Base-by-base conservation (phyloP, 2,329 filamentous ascomycete genomes). In the Pyrenophora graminea region DNA sequence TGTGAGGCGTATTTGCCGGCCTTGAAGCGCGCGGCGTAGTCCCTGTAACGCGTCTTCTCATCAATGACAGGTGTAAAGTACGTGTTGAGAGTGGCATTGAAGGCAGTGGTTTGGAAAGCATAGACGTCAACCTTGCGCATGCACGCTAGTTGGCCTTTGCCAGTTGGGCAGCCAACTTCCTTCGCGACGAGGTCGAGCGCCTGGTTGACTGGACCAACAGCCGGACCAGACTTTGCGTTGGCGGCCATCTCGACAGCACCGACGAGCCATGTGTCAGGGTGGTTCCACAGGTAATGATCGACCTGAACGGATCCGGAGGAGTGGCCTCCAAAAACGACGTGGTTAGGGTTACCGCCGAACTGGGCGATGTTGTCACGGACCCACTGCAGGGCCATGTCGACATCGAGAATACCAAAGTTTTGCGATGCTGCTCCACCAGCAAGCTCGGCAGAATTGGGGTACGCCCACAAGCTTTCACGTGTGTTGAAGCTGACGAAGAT, bases 291-390 rank as follows among this genome's bases (percentile, higher is more conserved):
- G 37, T 65, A 65, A 17, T 65, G 57, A 18, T 65, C 62, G 2
- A 65, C 61, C 33, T 62, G 59, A 9, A 65, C 62, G 18, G 64
- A 59, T 15, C 64, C 64, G n/a, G 62, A 63, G 1, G 62, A 65
- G 33, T 67, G 63, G 2, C 75, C 75, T 8, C 75, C 75, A n/a
- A 77, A 76, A 27, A 77, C 74, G 5, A 77, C 68, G 42, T 73
- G 74, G 17, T 75, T 53, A 9, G 75, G 74, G 51, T 76, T 65
- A 31, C 75, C 75, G 3, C 75, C 74, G 25, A 77, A 77, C 8
- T 58, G 52, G 15, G 52, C 63, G 51, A 74, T 73, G 53, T 74
- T 73, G 10, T 68, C 62, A 36, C 54, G 66, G 18, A 74, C 60
- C 71, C 71, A 74, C 12, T 71, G 56, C 38, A 74, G 41, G 27